phyloP scores from a whole-genome alignment of 176 grass and related monocot species.

The Melocanna baccifera region DNA sequence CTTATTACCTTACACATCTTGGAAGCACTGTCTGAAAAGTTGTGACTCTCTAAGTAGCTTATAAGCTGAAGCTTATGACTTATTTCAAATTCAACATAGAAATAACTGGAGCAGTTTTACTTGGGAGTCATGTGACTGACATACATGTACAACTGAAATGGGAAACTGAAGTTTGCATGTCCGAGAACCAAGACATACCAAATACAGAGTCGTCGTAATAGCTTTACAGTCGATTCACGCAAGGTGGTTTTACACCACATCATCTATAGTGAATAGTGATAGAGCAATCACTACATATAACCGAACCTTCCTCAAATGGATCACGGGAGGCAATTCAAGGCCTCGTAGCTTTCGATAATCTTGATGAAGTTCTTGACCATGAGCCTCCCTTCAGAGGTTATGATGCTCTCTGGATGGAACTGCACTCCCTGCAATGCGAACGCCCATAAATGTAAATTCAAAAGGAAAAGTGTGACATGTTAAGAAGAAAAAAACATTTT shows the following conservation, averaged over 20 bases:
- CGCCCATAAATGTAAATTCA: neutral
- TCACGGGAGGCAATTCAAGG: conserved; percentile 32
- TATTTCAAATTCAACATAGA: neutral
- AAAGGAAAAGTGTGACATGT: neutral
- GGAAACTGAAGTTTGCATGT: neutral
- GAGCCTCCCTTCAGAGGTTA: conserved; percentile 42
- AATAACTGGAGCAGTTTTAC: neutral
- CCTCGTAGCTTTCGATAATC: conserved; percentile 40
- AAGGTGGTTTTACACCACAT: neutral
- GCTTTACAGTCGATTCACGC: neutral
- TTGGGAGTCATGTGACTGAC: neutral
- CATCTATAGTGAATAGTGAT: neutral
- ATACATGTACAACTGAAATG: neutral
- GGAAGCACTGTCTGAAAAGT: neutral
- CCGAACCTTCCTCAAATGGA: neutral
- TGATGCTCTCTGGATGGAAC: conserved; percentile 64
- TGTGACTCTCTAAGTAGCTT: too few species aligned
- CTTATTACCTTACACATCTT: neutral
- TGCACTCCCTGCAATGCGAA: conserved; percentile 42
- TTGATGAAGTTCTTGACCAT: conserved; percentile 50
- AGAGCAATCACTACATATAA: neutral
- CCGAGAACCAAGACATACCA: neutral
- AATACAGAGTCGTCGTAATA: neutral
- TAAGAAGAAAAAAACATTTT: neutral
- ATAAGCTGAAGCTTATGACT: too few species aligned